Conservation (phyloP, 2,329 filamentous ascomycete genomes). For the Epichloe gansuensis region DNA sequence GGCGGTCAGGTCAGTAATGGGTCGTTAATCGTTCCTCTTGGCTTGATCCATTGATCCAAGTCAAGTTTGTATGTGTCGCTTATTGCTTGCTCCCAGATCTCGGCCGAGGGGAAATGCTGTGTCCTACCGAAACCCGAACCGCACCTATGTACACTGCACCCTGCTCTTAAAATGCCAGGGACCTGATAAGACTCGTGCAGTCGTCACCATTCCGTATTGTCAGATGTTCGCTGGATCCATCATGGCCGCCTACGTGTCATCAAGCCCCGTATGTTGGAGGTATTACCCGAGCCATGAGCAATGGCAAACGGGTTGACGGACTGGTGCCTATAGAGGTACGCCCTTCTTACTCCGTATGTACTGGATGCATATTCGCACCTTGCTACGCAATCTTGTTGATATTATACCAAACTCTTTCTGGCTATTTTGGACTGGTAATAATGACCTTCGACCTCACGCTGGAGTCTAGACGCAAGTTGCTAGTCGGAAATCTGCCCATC, state of each 20-base stretch:
- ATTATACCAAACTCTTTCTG: background rate
- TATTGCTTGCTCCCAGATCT: constrained; percentile 3
- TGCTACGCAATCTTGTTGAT: background rate
- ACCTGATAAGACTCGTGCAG: background rate
- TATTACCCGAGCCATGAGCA: too few relatives aligned
- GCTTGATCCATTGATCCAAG: background rate
- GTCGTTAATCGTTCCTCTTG: background rate
- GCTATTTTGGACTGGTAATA: background rate
- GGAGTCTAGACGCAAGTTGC: background rate
- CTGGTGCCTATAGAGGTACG: background rate
- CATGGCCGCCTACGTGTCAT: background rate
- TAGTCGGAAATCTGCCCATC: background rate
- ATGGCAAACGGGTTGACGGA: background rate
- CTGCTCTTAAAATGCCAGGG: background rate
- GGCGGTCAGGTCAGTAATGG: background rate
- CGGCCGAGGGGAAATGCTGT: constrained; percentile 5
- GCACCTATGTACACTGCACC: background rate
- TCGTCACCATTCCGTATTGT: background rate
- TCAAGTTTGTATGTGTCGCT: background rate
- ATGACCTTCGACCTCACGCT: background rate
- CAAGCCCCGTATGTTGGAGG: background rate
- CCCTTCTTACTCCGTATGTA: background rate
- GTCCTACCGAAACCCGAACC: background rate
- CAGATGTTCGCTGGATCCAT: background rate
- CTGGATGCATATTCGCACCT: background rate